A percentile compares a stretch with the other conserved stretches of the same genome.
Evolutionary conservation across 2,329 filamentous ascomycete genomes (phyloP).

Genomic region (Aspergillus floridensis): DNA sequence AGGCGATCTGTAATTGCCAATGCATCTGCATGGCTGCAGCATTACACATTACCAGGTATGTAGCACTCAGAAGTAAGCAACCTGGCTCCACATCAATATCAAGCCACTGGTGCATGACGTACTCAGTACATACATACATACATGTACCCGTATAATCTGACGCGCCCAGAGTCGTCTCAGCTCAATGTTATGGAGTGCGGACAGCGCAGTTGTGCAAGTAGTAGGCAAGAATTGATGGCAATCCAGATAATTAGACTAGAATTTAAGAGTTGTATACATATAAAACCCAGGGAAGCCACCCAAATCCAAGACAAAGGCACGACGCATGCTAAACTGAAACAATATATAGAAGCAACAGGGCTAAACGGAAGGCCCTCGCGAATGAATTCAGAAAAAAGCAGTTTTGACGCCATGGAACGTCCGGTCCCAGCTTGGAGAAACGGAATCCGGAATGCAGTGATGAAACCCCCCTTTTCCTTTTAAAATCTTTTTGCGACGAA

Average conservation of each 20-base stretch:
- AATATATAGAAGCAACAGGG: background rate
- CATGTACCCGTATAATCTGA: too few species aligned
- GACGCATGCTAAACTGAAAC: background rate
- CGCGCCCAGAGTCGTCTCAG: background rate
- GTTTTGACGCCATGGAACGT: slow-evolving; percentile 1
- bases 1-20: too few species aligned
- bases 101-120: background rate
- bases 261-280: slow-evolving; percentile 2
- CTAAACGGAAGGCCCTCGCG: background rate
- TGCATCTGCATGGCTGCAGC: too few species aligned
- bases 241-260: slow-evolving; percentile 3
- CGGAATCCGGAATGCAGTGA: slow-evolving; percentile 1
- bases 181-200: background rate
- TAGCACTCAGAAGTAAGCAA: too few species aligned
- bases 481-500: background rate
- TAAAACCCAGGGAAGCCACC: background rate
- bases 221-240: background rate
- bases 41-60: too few species aligned
- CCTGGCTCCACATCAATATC: background rate
- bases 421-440: background rate
- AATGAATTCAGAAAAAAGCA: background rate
- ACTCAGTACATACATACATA: background rate
- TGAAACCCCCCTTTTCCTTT: background rate
- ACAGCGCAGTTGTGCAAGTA: background rate
- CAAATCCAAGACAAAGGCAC: background rate